Conservation (phyloP, 2,329 filamentous ascomycete genomes). For the Coniochaeta sp. region DNA sequence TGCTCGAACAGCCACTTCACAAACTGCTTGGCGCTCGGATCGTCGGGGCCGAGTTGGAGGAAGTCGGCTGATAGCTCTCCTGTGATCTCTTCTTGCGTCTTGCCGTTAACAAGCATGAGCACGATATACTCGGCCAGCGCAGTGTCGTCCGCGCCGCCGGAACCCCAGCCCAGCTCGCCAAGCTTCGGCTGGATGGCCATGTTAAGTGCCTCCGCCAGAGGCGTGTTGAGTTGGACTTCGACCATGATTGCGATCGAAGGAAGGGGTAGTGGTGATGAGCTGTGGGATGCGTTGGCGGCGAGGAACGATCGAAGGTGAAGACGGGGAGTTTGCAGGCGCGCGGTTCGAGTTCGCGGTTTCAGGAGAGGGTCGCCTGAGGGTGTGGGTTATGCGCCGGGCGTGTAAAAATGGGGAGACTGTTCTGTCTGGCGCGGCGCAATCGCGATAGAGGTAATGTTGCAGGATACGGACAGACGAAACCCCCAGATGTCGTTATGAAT, state of each 20-base stretch:
- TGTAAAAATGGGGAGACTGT: background rate
- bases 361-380: background rate
- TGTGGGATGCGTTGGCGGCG: background rate
- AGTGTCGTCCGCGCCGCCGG: slow-evolving; percentile 67
- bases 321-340: background rate
- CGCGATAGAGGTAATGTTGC: background rate
- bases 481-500: background rate
- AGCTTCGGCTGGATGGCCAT: slow-evolving; percentile 83
- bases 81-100: slow-evolving; percentile 84
- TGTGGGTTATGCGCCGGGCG: background rate
- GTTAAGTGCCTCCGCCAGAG: slow-evolving; percentile 77
- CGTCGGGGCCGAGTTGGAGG: slow-evolving; percentile 73
- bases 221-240: slow-evolving; percentile 69
- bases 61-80: slow-evolving; percentile 83
- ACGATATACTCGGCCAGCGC: slow-evolving; percentile 94
- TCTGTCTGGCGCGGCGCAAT: background rate
- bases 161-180: slow-evolving; percentile 86
- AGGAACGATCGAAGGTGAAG: background rate
- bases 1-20: slow-evolving; percentile 91
- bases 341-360: background rate
- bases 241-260: slow-evolving; percentile 34
- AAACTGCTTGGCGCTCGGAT: slow-evolving; percentile 76
- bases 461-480: background rate
- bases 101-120: slow-evolving; percentile 93
- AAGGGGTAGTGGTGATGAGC: background rate